These are phyloP conservation scores for Raddia distichophylla DNA, from an alignment of 176 grass and related monocot genomes.

Conservation along the genomic window DNA sequence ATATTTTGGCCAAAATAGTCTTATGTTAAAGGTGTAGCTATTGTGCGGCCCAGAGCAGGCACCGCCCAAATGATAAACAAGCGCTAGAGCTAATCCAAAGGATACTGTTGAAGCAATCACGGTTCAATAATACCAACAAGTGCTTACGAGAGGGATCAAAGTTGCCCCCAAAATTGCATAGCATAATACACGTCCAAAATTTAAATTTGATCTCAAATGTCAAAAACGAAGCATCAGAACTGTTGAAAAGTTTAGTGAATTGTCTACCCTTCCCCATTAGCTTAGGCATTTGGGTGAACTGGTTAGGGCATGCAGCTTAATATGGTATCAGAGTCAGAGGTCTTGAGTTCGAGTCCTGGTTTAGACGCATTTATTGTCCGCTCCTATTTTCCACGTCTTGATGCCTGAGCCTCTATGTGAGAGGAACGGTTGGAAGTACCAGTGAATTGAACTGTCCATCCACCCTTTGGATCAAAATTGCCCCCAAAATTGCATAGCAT, in stretches of 20 bases:
- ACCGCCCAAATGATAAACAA: background rate
- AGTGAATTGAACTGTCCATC: no score
- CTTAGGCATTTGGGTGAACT: no score
- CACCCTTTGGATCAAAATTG: background rate
- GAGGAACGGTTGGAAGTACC: no score
- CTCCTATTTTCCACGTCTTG: no score
- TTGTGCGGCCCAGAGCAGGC: background rate
- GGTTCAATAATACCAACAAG: background rate
- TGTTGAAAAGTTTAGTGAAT: no score
- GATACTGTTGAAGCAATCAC: background rate
- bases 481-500: background rate
- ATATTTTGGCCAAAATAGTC: background rate
- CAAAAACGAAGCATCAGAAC: background rate
- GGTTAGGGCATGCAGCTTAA: no score
- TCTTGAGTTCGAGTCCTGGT: no score
- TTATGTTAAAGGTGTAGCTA: background rate
- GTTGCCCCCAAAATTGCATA: background rate
- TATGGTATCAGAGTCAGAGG: no score
- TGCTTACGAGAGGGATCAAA: background rate
- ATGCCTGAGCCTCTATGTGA: no score
- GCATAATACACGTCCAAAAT: background rate
- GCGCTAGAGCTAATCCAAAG: background rate
- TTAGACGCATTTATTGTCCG: no score
- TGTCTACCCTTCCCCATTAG: no score
- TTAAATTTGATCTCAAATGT: background rate